Base-by-base conservation (phyloP, 306 rosid species). In the Trifolium dubium region DNA sequence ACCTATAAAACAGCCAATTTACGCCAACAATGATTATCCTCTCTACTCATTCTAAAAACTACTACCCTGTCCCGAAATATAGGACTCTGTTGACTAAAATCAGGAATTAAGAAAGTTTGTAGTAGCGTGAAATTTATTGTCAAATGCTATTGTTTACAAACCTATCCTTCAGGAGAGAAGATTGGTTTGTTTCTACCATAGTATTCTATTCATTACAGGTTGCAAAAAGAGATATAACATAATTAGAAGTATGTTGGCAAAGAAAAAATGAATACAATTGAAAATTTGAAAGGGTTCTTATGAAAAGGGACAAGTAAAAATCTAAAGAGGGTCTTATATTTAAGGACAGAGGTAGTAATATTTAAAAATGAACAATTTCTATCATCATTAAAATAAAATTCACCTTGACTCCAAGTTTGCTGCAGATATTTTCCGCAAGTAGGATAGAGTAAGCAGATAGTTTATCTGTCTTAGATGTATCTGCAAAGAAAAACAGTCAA, bases 351-450 rank as follows among this genome's bases (percentile, higher is more conserved):
- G 55, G 18, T n/a, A 55, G 32, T 55, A 28, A 49, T 10, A 66
- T 69, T 39, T 46, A 31, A 67, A 41, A 86, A 67, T 44, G 56
- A 77, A 56, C 7, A 29, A 30, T 40, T 66, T 43, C 39, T 69
- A 64, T 69, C 74, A 70, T 39, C 69, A 32, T 11, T 34, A 46
- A 63, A 71, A n/a, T n/a, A 51, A 73, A 31, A 3, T 73, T 72
- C 82, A 88, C 99, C 96, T 90, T 95, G 61, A 95, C 79, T 66
- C 93, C 97, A 75, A 86, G 89, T 65, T 87, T 87, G 77, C 72
- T 73, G 83, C 95, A 90, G 79, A 92, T 92, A 82, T 73, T 88
- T 81, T 92, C 99, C 2, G 98, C 98, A 75, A 92, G 92, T 44
- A 95, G 88, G 83, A 95, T 96, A 58, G 98, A 80, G 85, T 88